Evolutionary conservation across 164 flowering plant species (phyloP), one percentile per base, ranked within the genome.

Genomic region (Chimonanthus praecox): DNA sequence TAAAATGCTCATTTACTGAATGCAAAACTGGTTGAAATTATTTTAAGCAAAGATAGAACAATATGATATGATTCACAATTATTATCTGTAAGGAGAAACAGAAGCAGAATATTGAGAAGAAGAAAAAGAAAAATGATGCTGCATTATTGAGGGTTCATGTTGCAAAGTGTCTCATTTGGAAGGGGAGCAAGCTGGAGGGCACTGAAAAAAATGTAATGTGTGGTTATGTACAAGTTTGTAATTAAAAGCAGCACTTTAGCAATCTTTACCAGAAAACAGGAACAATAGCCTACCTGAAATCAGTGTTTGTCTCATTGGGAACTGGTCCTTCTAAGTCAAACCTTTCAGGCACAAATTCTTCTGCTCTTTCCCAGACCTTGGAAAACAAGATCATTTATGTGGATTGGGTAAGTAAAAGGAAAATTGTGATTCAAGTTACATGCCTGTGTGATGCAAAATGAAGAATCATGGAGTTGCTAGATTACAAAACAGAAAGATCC

Each of bases 311-410:
- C 81, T 95, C 99, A 81, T 95, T 92, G 49, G 99, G 98, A 68
- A 91, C 69, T 8, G 97, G 88, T n/a, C 88, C 86, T 16, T 88
- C 91, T 80, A 89, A 75, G 73, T 89, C 89, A 70, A 89, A 92
- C 78, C 97, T 86, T 79, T 95, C 97, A 0, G 99, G 99, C 61
- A 87, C 71, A 78, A 92, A 92, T 49, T 91, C 97, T 73, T 91
- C 96, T 69, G 98, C 95, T 77, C 87, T 87, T 48, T 92, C 98
- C 98, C 99, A 92, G 43, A 94, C 97, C 99, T 92, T 44, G 49
- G 58, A 74, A 20, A 71, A 50, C 7, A 82, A 45, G 69, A 69
- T 5, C 60, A 77, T 49, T 58, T 15, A 11, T 54, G 45, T 15
- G 64, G 58, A 72, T 3, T 64, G n/a, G 20, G 63, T 2, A 43